Percentiles rank a stretch among this genome's conserved stretches.
Conservation (phyloP, 2,329 filamentous ascomycete genomes). For the Ceratocystis albifundus region DNA sequence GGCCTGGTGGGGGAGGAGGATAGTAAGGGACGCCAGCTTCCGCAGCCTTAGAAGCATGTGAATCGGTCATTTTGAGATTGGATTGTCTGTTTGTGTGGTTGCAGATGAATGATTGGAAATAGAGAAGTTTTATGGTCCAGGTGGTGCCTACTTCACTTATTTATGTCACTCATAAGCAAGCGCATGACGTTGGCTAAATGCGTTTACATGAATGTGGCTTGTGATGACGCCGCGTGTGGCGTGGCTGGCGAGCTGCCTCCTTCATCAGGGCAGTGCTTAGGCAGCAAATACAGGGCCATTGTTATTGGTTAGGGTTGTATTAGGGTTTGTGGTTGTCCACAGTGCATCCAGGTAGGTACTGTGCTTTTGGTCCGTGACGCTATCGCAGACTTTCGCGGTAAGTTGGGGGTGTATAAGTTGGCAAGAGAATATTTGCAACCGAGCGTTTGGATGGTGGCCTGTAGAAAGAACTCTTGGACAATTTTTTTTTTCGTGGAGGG, state of each 20-base stretch:
- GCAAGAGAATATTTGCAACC: too few relatives aligned
- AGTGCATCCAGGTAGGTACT: background rate
- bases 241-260: background rate
- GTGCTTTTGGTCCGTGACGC: too few relatives aligned
- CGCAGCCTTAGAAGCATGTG: slow-evolving; percentile 15
- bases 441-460: too few relatives aligned
- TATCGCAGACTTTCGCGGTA: too few relatives aligned
- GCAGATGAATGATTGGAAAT: background rate
- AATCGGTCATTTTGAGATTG: slow-evolving; percentile 17
- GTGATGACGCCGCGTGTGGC: background rate
- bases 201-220: slow-evolving; percentile 1
- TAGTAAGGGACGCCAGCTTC: slow-evolving; percentile 21
- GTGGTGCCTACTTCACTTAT: background rate
- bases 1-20: slow-evolving; percentile 22
- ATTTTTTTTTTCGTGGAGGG: too few relatives aligned
- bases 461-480: too few relatives aligned
- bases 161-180: slow-evolving; percentile 4
- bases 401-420: too few relatives aligned
- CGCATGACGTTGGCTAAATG: background rate
- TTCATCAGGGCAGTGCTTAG: slow-evolving; percentile 4
- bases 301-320: background rate
- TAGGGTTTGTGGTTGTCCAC: background rate
- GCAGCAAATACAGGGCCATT: background rate
- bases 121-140: too few relatives aligned
- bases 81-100: background rate